Evolutionary conservation across 352 stramenopile species (phyloP).

Genomic region (Globisporangium paroecandrum): DNA sequence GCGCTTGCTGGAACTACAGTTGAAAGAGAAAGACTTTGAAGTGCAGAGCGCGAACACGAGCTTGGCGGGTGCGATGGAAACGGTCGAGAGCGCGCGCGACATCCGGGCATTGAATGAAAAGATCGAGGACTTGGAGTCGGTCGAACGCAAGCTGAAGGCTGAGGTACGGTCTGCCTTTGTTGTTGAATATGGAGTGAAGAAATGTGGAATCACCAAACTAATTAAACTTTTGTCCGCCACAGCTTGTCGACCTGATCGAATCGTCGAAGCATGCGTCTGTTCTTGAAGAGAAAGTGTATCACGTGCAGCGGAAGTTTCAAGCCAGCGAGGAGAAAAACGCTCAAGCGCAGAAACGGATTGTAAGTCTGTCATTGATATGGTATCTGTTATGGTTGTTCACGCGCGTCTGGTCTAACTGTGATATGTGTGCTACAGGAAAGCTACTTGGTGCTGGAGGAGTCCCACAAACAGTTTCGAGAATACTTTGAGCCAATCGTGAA

Average conservation of each 20-base stretch:
- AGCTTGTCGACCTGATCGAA: constrained; percentile 69
- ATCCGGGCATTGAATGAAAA: constrained; percentile 56
- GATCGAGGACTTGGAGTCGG: constrained; percentile 56
- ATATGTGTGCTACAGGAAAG: constrained; percentile 28
- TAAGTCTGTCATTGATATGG: constrained; percentile 22
- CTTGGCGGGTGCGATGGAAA: constrained; percentile 50
- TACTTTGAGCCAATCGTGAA: constrained; percentile 52
- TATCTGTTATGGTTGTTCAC: not conserved
- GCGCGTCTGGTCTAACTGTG: constrained; percentile 5
- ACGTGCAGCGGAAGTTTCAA: constrained; percentile 48
- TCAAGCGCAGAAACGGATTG: constrained; percentile 43
- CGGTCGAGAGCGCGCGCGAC: constrained; percentile 45
- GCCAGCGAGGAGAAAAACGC: constrained; percentile 51
- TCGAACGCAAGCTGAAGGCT: constrained; percentile 61
- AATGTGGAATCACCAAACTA: not conserved
- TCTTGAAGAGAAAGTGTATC: constrained; percentile 60
- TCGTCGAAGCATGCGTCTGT: constrained; percentile 59
- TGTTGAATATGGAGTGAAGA: not conserved
- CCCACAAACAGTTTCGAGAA: constrained; percentile 40
- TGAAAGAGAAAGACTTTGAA: constrained; percentile 63
- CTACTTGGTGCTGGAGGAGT: constrained; percentile 39
- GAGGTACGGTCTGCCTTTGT: constrained; percentile 35
- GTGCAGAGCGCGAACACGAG: constrained; percentile 42
- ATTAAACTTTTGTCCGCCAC: not conserved
- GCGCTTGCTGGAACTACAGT: constrained; percentile 54